These are phyloP conservation scores for Ceratobasidium sp. DNA, from an alignment of 1,284 basidiomycete species.

Conservation along the genomic window DNA sequence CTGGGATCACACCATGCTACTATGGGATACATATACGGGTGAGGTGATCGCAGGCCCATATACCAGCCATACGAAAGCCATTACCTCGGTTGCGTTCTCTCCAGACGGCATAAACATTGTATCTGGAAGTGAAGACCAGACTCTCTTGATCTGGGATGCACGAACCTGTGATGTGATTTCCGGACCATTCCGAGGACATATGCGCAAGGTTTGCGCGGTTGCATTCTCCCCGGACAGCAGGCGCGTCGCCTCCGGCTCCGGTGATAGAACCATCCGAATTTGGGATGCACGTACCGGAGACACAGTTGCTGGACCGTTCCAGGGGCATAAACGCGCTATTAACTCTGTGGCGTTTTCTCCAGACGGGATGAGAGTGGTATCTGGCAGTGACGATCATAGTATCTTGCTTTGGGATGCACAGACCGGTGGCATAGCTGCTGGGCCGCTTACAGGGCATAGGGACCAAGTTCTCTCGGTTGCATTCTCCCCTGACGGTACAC, in stretches of 20 bases:
- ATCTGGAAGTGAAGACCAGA: conserved; percentile 9
- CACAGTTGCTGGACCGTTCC: too few relatives aligned
- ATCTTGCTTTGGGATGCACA: conserved; percentile 29
- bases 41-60: neutral
- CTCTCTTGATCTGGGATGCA: conserved; percentile 31
- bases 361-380: too few relatives aligned
- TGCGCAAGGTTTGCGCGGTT: neutral
- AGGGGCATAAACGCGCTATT: too few relatives aligned
- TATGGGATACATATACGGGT: conserved; percentile 8
- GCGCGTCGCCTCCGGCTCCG: neutral
- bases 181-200: neutral
- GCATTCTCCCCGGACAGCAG: neutral
- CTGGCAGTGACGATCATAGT: too few relatives aligned
- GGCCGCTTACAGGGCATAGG: neutral
- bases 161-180: neutral
- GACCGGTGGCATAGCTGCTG: neutral
- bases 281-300: too few relatives aligned
- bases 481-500: conserved; percentile 19
- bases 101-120: conserved; percentile 17
- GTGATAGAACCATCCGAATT: neutral
- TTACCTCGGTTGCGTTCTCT: conserved; percentile 21
- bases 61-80: neutral
- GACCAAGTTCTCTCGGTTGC: neutral
- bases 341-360: too few relatives aligned
- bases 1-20: neutral